Percentiles rank a stretch among this genome's conserved stretches.
phyloP scores from a whole-genome alignment of 2,329 filamentous ascomycete genomes.

The Fusarium nisikadoi region DNA sequence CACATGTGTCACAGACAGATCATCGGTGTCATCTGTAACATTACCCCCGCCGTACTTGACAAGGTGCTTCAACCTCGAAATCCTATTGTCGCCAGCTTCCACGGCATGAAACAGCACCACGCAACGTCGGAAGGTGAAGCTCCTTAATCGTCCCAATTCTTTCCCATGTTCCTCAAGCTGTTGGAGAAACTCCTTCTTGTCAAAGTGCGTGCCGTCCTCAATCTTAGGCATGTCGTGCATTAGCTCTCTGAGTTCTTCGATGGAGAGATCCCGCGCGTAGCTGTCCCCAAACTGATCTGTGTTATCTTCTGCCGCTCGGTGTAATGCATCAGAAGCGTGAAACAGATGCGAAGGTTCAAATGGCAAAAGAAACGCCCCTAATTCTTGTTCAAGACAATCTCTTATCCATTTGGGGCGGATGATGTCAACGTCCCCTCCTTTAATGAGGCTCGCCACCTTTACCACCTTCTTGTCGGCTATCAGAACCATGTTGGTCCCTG shows the following conservation, averaged over 20 bases:
- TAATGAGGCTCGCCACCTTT: conserved; percentile 85
- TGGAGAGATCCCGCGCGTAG: conserved; percentile 75
- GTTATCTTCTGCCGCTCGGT: conserved; percentile 66
- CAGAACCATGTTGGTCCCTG: conserved; percentile 71
- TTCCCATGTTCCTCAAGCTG: conserved; percentile 68
- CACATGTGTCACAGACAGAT: conserved; percentile 75
- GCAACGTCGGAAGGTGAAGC: conserved; percentile 63
- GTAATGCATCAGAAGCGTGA: conserved; percentile 68
- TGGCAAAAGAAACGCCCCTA: conserved; percentile 70
- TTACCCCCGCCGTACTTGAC: conserved; percentile 76
- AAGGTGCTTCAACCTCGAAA: conserved; percentile 63
- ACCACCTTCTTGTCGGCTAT: conserved; percentile 84
- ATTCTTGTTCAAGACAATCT: conserved; percentile 76
- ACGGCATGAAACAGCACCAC: conserved; percentile 54
- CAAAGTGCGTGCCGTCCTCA: conserved; percentile 54
- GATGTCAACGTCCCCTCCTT: conserved; percentile 75
- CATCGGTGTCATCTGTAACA: conserved; percentile 61
- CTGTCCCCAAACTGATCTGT: conserved; percentile 86
- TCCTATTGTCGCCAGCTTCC: conserved; percentile 46
- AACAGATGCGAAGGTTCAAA: conserved; percentile 75
- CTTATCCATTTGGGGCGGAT: conserved; percentile 84
- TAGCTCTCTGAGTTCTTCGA: conserved; percentile 69
- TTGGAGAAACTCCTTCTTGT: conserved; percentile 59
- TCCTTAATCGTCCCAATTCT: conserved; percentile 59
- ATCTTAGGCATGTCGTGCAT: conserved; percentile 62